Evolutionary conservation across 2,329 filamentous ascomycete species (phyloP).

Genomic region (Aureobasidium pullulans): DNA sequence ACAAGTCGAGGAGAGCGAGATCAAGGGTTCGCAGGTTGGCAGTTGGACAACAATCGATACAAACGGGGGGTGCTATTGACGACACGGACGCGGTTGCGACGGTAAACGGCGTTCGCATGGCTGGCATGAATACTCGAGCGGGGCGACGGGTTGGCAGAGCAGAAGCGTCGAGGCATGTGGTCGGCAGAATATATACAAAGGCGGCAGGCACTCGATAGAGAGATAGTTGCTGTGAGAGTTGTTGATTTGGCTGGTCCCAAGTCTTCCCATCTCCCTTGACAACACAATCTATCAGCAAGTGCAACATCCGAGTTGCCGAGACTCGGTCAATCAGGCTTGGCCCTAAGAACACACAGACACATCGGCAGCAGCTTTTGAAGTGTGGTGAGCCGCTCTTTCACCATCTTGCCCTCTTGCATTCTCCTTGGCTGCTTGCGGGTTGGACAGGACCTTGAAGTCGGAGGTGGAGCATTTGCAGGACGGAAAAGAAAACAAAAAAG

Average conservation of each 20-base stretch:
- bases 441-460: background rate
- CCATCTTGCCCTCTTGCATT: background rate
- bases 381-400: background rate
- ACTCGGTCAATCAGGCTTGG: background rate
- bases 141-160: background rate
- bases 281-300: background rate
- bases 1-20: background rate
- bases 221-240: background rate
- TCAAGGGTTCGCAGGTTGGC: background rate
- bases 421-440: background rate
- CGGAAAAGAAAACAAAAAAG: background rate
- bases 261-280: background rate
- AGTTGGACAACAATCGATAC: constrained; percentile 7
- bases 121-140: background rate
- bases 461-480: background rate
- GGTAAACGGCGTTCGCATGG: constrained; percentile 6
- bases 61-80: constrained; percentile 5
- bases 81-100: constrained; percentile 2
- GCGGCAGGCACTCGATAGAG: background rate
- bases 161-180: constrained; percentile 1
- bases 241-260: background rate
- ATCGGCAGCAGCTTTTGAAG: background rate
- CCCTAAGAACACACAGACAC: constrained; percentile 1
- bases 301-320: background rate
- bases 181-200: background rate